A percentile compares a stretch with the other conserved stretches of the same genome.
These are phyloP conservation scores for Conoideocrella luteorostrata DNA, from an alignment of 2,329 filamentous ascomycete species.

Conservation along the genomic window DNA sequence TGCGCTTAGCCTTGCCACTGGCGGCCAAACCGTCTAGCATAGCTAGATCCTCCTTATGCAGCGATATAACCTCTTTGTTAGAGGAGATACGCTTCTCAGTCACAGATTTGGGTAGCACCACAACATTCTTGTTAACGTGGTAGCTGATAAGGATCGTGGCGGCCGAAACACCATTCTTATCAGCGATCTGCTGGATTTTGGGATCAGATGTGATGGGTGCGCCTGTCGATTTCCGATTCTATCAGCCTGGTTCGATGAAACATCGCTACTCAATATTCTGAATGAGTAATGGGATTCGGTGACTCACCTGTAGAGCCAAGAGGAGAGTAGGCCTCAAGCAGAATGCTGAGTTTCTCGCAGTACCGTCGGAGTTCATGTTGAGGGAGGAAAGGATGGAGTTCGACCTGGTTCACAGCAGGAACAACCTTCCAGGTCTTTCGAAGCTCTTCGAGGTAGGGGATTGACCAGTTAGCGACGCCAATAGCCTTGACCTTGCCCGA, in stretches of 20 bases:
- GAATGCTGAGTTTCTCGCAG: slow-evolving; percentile 61
- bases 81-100: slow-evolving; percentile 61
- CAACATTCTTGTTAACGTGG: slow-evolving; percentile 58
- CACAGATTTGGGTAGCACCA: slow-evolving; percentile 66
- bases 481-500: slow-evolving; percentile 51
- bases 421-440: slow-evolving; percentile 45
- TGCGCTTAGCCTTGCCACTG: slow-evolving; percentile 50
- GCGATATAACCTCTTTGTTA: slow-evolving; percentile 60
- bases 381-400: slow-evolving; percentile 65
- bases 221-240: too few relatives aligned
- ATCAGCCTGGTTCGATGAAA: too few relatives aligned
- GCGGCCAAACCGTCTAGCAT: slow-evolving; percentile 45
- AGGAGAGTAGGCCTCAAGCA: slow-evolving; percentile 67
- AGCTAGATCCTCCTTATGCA: slow-evolving; percentile 56
- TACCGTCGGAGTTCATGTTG: slow-evolving; percentile 67
- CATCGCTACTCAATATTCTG: too few relatives aligned
- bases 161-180: slow-evolving; percentile 56
- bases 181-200: slow-evolving; percentile 57
- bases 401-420: slow-evolving; percentile 66
- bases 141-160: slow-evolving; percentile 63
- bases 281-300: too few relatives aligned
- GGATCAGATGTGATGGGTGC: too few relatives aligned
- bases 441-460: slow-evolving; percentile 52
- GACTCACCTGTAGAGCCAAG: slow-evolving; percentile 59
- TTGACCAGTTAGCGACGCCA: slow-evolving; percentile 53